Percentiles rank a stretch among this genome's conserved stretches.
Conservation (phyloP, 257 asterid genomes). For the Primulina huaijiensis region DNA sequence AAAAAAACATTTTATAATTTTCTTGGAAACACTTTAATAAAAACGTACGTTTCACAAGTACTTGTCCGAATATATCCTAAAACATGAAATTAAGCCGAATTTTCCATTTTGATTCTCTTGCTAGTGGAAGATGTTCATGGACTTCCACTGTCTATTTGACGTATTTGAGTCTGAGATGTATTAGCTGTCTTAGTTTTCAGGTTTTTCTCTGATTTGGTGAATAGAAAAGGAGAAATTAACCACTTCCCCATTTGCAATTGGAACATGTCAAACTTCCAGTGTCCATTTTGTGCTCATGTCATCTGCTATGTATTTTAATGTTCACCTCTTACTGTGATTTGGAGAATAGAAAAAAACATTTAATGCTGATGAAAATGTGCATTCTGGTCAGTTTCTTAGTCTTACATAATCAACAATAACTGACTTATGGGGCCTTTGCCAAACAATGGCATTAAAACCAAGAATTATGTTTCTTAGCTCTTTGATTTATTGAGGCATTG, state of each 20-base stretch:
- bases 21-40: too few species aligned
- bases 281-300: background rate
- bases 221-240: conserved; percentile 5
- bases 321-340: background rate
- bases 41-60: too few species aligned
- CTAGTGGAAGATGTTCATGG: conserved; percentile 44
- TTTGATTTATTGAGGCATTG: background rate
- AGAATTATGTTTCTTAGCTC: background rate
- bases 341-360: background rate
- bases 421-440: conserved; percentile 3
- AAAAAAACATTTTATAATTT: too few species aligned
- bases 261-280: background rate
- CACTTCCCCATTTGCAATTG: background rate
- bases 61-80: background rate
- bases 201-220: conserved; percentile 11
- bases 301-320: background rate
- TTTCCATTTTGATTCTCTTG: conserved; percentile 28
- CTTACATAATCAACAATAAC: conserved; percentile 10
- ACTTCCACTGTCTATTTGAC: conserved; percentile 40
- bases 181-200: background rate
- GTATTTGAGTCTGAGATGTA: conserved; percentile 4
- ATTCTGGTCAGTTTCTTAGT: background rate
- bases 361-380: background rate
- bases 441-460: background rate
- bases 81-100: conserved; percentile 15